Percentiles rank a stretch among this genome's conserved stretches.
Evolutionary conservation across 768 basidiomycete genomes (phyloP).

Genomic region (Paxillus rubicundulus): DNA sequence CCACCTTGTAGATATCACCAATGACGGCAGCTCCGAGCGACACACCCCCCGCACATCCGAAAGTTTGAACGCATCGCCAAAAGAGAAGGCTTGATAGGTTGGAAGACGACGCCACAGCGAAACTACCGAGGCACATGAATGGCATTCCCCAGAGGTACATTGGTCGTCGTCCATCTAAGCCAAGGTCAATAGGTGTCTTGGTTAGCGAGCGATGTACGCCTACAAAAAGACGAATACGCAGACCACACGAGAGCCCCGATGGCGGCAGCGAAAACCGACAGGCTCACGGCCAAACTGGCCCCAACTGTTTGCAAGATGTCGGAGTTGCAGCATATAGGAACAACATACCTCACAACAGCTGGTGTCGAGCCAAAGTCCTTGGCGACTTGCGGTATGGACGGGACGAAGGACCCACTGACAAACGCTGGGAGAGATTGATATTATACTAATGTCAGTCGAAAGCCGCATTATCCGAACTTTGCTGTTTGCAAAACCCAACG

Average conservation of each 20-base stretch:
- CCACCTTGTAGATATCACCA: slow-evolving; percentile 63
- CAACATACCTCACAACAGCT: slow-evolving; percentile 50
- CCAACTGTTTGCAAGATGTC: neutral
- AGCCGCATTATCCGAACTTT: no score
- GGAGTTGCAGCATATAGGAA: neutral
- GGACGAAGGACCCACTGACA: slow-evolving; percentile 66
- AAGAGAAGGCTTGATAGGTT: slow-evolving; percentile 48
- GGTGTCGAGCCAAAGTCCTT: slow-evolving; percentile 58
- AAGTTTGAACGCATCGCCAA: slow-evolving; percentile 63
- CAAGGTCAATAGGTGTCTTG: neutral
- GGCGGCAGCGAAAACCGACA: slow-evolving; percentile 46
- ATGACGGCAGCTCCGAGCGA: slow-evolving; percentile 61
- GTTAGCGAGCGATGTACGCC: slow-evolving; percentile 12
- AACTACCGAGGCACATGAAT: slow-evolving; percentile 53
- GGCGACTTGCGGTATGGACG: slow-evolving; percentile 72
- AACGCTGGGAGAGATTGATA: slow-evolving; percentile 55
- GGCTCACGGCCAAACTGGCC: slow-evolving; percentile 47
- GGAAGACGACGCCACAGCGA: slow-evolving; percentile 53
- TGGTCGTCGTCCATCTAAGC: slow-evolving; percentile 59
- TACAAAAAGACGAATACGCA: slow-evolving; percentile 50
- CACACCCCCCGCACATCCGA: slow-evolving; percentile 58
- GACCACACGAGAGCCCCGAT: slow-evolving; percentile 52
- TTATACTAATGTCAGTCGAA: neutral
- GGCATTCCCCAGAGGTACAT: slow-evolving; percentile 62
- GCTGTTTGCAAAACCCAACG: slow-evolving; percentile 19